Evolutionary conservation across 1,284 basidiomycete species (phyloP), one percentile per base, ranked within the genome.

Genomic region (Dichomitus squalens): DNA sequence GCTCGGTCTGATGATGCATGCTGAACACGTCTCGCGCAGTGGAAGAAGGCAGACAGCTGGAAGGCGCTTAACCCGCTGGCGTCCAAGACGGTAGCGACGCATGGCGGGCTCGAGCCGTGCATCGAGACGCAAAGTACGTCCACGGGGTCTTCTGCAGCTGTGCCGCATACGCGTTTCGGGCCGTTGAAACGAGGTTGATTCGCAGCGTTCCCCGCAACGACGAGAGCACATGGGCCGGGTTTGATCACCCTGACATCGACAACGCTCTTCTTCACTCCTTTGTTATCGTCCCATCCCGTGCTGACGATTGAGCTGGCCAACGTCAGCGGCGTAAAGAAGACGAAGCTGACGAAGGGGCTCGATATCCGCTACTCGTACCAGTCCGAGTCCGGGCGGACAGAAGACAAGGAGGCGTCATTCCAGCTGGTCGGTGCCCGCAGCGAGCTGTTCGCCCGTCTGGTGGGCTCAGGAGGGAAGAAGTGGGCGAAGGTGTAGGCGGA

Each of bases 361-460:
- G 70, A 73, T n/a, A 65, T 87, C 20, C 70, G 70, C 48, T 85
- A 80, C 79, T 57, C 55, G n/a, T 70, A 75, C 7, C 66, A 67
- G 34, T 55, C 23, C 14, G 43, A 63, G 5, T 65, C 72, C 31
- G 71, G 68, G 11, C 60, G 49, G 0, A 66, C 64, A 20, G 70
- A 69, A 49, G 73, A 76, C 50, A 76, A 73, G 52, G 78, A 81
- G 51, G 85, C 83, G 55, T 81, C 73, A 63, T 88, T 89, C 66
- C 60, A 73, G 21, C 86, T 84, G 81, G 78, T 88, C 43, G 81
- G 79, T 23, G 76, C 74, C 8, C 79, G 86, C 9, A 85, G 88
- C 68, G 86, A 88, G 51, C 68, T 88, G 16, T 89, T 89, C 68
- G 84, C 84, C 38, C 73, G 84, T 52, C 76, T 89, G n/a, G 75